Evolutionary conservation across 768 basidiomycete species (phyloP), one percentile per base, ranked within the genome.

Genomic region (Rossbeevera mucosa): DNA sequence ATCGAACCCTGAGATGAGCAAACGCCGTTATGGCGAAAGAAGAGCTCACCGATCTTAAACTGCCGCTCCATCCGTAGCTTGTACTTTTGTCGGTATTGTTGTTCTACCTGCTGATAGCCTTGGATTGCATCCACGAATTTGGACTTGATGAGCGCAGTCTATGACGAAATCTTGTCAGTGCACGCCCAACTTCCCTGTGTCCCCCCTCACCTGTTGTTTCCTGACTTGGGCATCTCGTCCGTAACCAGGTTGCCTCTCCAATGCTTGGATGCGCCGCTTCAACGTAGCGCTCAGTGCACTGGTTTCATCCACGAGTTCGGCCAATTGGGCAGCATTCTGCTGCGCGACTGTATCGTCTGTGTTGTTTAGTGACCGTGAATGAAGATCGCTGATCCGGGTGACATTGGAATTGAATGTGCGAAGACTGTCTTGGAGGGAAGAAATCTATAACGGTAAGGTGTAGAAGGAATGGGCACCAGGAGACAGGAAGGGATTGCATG

Each of bases 111-210:
- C 65, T 92, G 88, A 63, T 91, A 93, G 55, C 78, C 82, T 71
- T 93, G 92, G 55, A 93, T 83, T 20, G 88, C 85, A 56, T 92
- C 91, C 40, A 91, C 78, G 62, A 94, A 94, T 59, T 91, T 88
- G 26, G 78, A 78, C 65, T 84, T 85, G 60, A 86, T 77, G 29
- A 85, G 67, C 1, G 78, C 80, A 18, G 79, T 80, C 83, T 86
- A 28, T 4, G 31, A 44, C 12, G 21, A n/a, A 20, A 28, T 8
- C 48, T 48, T n/a, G 59, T 67, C 25, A 70, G 48, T 2, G 38
- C 66, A 42, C 14, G 3, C 40, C 64, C 51, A 2, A 57, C 50
- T 18, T 3, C 7, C 16, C 28, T 7, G 8, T 5, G 9, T 29
- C 16, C 22, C 4, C 4, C 20, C 74, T 33, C 51, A 84, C 89